Percentiles rank a stretch among this genome's conserved stretches.
These are phyloP conservation scores for Aureobasidium sp. DNA, from an alignment of 2,329 filamentous ascomycete genomes.

Conservation along the genomic window DNA sequence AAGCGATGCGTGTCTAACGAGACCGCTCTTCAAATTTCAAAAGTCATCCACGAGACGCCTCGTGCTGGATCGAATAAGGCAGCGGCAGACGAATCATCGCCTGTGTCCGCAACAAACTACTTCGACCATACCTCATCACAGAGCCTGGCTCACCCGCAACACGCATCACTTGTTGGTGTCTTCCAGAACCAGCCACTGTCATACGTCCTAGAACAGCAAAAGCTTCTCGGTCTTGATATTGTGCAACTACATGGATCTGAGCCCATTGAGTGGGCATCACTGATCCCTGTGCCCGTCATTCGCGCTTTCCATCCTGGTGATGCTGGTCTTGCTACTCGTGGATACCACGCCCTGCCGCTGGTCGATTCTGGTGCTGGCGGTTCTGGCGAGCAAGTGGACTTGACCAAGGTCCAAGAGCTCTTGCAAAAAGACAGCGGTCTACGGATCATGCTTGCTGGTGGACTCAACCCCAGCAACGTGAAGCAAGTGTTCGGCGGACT, in stretches of 20 bases:
- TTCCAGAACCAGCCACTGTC: slow-evolving; percentile 85
- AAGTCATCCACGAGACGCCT: slow-evolving; percentile 56
- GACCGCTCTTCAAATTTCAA: slow-evolving; percentile 70
- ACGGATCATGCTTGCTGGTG: slow-evolving; percentile 74
- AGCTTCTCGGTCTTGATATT: slow-evolving; percentile 68
- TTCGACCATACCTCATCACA: slow-evolving; percentile 51
- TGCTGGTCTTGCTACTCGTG: slow-evolving; percentile 60
- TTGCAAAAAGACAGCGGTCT: slow-evolving; percentile 63
- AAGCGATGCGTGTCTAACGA: slow-evolving; percentile 74
- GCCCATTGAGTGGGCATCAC: slow-evolving; percentile 78
- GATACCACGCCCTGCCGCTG: slow-evolving; percentile 74
- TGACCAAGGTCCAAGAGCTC: slow-evolving; percentile 56
- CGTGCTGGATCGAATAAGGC: slow-evolving; percentile 23
- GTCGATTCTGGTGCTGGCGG: slow-evolving; percentile 80
- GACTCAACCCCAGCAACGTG: slow-evolving; percentile 73
- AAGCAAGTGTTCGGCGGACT: slow-evolving; percentile 53
- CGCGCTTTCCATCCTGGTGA: slow-evolving; percentile 73
- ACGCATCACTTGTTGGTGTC: slow-evolving; percentile 80
- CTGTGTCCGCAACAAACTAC: slow-evolving; percentile 51
- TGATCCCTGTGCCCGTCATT: slow-evolving; percentile 90
- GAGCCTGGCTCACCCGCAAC: slow-evolving; percentile 42
- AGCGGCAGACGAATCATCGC: slow-evolving; percentile 8
- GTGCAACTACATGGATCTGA: slow-evolving; percentile 92
- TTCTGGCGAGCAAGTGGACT: slow-evolving; percentile 69
- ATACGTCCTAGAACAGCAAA: slow-evolving; percentile 72